Conservation (phyloP, 768 basidiomycete genomes). For the Calocybe indica region DNA sequence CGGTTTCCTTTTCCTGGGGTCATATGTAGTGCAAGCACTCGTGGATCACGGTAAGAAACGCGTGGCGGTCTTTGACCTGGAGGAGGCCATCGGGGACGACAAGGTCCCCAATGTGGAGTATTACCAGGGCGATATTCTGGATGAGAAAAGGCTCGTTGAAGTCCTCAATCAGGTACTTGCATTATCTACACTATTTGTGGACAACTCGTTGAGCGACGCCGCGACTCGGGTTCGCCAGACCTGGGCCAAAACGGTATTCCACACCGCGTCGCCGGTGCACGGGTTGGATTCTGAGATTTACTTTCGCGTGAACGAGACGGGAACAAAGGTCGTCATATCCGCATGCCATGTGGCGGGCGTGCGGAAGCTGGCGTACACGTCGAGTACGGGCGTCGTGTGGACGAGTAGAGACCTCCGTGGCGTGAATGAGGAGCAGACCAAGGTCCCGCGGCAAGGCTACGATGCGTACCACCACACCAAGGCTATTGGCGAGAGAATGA, state of each 20-base stretch:
- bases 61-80: conserved; percentile 45
- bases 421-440: conserved; percentile 43
- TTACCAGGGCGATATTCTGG: conserved; percentile 43
- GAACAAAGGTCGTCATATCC: conserved; percentile 39
- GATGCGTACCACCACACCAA: conserved; percentile 53
- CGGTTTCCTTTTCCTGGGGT: conserved; percentile 43
- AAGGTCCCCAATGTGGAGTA: conserved; percentile 32
- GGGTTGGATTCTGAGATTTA: conserved; percentile 31
- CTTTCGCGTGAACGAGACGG: conserved; percentile 47
- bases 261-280: conserved; percentile 46
- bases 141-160: conserved; percentile 28
- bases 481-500: conserved; percentile 42
- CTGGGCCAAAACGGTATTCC: conserved; percentile 39
- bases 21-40: conserved; percentile 44
- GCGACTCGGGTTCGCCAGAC: conserved; percentile 14
- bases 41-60: conserved; percentile 28
- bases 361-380: conserved; percentile 46
- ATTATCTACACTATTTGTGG: not conserved
- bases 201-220: too few relatives aligned
- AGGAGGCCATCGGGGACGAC: conserved; percentile 35
- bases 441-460: conserved; percentile 29
- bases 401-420: conserved; percentile 37
- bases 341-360: conserved; percentile 34
- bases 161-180: conserved; percentile 33
- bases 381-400: conserved; percentile 45